Evolutionary conservation across 1,284 basidiomycete genomes (phyloP).

Genomic region (Trametes pubescens): DNA sequence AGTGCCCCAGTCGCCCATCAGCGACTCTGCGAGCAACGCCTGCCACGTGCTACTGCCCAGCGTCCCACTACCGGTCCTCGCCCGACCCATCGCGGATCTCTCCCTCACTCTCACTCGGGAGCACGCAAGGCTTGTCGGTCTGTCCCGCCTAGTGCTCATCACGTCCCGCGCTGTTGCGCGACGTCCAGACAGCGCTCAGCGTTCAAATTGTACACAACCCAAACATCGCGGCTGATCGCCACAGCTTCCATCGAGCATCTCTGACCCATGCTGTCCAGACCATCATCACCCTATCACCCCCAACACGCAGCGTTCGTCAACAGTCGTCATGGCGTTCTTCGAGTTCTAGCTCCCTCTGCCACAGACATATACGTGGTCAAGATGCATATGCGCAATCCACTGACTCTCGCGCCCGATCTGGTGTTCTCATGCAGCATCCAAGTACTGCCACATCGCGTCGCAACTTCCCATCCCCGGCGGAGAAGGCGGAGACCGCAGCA

Average conservation of each 20-base stretch:
- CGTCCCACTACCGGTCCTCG: conserved; percentile 4
- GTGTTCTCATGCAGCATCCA: too few species aligned
- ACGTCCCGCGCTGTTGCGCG: not conserved
- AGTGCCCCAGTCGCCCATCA: conserved; percentile 15
- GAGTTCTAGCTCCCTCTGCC: not conserved
- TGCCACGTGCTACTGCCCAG: conserved; percentile 21
- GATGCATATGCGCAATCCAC: not conserved
- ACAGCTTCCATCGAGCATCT: conserved; percentile 13
- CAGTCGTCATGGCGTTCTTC: conserved; percentile 19
- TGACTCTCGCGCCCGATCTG: not conserved
- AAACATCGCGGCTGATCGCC: conserved; percentile 5
- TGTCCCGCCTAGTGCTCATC: not conserved
- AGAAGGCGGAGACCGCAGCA: too few species aligned
- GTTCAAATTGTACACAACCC: not conserved
- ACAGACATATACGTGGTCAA: not conserved
- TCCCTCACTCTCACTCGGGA: too few species aligned
- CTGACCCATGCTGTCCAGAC: conserved; percentile 13
- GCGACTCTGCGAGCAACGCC: conserved; percentile 8
- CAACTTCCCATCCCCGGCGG: not conserved
- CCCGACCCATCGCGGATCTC: conserved; percentile 4
- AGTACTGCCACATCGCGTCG: not conserved
- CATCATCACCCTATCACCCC: conserved; percentile 12
- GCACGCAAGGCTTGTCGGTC: not conserved
- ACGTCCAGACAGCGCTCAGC: not conserved
- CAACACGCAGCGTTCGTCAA: conserved; percentile 10